These are phyloP conservation scores for Sugiyamaella castrensis DNA, from an alignment of 1,139 yeast genomes.

Conservation along the genomic window DNA sequence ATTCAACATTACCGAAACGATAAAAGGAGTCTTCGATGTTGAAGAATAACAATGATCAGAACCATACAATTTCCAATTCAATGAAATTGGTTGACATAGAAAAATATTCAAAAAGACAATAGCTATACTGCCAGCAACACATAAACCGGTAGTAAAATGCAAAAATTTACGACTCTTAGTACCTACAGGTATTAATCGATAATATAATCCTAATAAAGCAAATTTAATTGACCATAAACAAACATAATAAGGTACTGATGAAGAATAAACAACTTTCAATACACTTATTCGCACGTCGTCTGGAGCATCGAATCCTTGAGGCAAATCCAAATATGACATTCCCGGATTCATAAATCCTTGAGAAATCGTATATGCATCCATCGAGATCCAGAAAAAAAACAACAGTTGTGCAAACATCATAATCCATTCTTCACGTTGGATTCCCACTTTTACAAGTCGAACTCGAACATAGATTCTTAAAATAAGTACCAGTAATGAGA, in stretches of 20 bases:
- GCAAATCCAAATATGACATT: constrained; percentile 26
- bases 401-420: constrained; percentile 29
- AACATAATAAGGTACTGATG: constrained; percentile 33
- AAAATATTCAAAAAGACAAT: constrained; percentile 29
- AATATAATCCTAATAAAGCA: constrained; percentile 33
- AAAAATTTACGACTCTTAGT: constrained; percentile 28
- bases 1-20: constrained; percentile 31
- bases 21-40: constrained; percentile 31
- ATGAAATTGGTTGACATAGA: constrained; percentile 32
- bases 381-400: constrained; percentile 32
- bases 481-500: constrained; percentile 23
- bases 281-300: constrained; percentile 22
- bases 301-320: constrained; percentile 17
- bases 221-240: constrained; percentile 33
- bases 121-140: constrained; percentile 22
- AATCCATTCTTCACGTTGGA: constrained; percentile 32
- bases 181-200: constrained; percentile 30
- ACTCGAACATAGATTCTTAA: constrained; percentile 29
- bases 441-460: constrained; percentile 27
- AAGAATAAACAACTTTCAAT: constrained; percentile 31
- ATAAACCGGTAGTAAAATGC: constrained; percentile 22
- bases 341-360: constrained; percentile 32
- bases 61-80: constrained; percentile 31
- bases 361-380: constrained; percentile 30
- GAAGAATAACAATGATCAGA: constrained; percentile 30